phyloP scores from a whole-genome alignment of 2,329 filamentous ascomycete species.

The Eutypa lata region DNA sequence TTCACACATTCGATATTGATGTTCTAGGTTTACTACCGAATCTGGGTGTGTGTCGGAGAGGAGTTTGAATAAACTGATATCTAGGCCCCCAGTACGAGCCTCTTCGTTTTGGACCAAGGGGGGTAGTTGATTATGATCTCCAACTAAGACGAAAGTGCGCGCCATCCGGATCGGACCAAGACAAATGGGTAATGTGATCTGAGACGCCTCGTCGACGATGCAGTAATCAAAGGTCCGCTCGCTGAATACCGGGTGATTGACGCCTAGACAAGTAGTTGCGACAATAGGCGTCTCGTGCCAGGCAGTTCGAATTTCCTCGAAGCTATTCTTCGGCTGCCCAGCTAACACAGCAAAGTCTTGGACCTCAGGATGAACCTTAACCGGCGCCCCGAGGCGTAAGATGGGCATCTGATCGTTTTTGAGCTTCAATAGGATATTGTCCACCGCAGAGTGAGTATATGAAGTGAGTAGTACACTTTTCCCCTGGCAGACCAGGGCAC shows the following conservation, averaged over 20 bases:
- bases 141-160: slow-evolving; percentile 87
- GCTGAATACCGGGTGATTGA: slow-evolving; percentile 84
- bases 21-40: slow-evolving; percentile 86
- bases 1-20: slow-evolving; percentile 98
- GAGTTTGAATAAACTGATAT: slow-evolving; percentile 90
- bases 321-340: slow-evolving; percentile 66
- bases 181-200: slow-evolving; percentile 94
- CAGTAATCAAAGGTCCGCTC: slow-evolving; percentile 95
- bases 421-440: slow-evolving; percentile 95
- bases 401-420: slow-evolving; percentile 73
- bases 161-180: slow-evolving; percentile 92
- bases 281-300: slow-evolving; percentile 89
- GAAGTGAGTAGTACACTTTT: slow-evolving; percentile 93
- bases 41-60: slow-evolving; percentile 84
- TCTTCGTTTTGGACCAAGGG: slow-evolving; percentile 91
- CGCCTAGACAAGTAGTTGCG: slow-evolving; percentile 89
- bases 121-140: slow-evolving; percentile 93
- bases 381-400: slow-evolving; percentile 77
- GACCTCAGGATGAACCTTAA: slow-evolving; percentile 86
- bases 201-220: slow-evolving; percentile 96
- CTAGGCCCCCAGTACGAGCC: slow-evolving; percentile 79
- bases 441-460: slow-evolving; percentile 95
- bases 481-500: slow-evolving; percentile 79
- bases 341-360: slow-evolving; percentile 81
- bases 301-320: slow-evolving; percentile 78